Evolutionary conservation across 257 asterid genomes (phyloP).

Genomic region (Thymus mandschuricus): DNA sequence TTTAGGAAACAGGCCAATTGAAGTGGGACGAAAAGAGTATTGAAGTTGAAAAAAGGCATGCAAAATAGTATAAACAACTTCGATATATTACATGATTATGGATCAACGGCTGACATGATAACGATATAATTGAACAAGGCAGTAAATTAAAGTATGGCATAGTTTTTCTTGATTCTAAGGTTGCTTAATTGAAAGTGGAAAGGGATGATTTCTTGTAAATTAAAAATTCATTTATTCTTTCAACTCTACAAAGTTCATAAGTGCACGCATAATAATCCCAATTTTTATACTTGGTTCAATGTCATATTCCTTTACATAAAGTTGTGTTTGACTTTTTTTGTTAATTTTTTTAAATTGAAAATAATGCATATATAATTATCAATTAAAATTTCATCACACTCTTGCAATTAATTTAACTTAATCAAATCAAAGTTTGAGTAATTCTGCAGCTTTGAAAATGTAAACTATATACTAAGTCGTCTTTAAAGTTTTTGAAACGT

Average conservation of each 20-base stretch:
- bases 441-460: not conserved
- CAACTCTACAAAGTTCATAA: constrained; percentile 12
- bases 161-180: not conserved
- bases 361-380: not conserved
- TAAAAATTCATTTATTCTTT: constrained; percentile 2
- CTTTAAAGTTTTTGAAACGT: not conserved
- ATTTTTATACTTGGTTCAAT: not conserved
- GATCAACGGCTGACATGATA: no score
- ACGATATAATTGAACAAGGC: no score
- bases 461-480: not conserved
- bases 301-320: constrained; percentile 2
- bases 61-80: constrained; percentile 5
- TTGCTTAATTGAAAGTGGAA: constrained; percentile 18
- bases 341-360: not conserved
- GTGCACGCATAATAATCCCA: constrained; percentile 25
- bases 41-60: not conserved
- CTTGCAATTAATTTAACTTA: not conserved
- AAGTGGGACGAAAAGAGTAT: no score
- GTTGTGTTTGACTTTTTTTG: not conserved
- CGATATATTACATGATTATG: not conserved
- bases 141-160: constrained; percentile 6
- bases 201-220: constrained; percentile 20
- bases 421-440: not conserved
- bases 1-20: no score
- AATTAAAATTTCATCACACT: not conserved